These are phyloP conservation scores for Sporothrix protearum DNA, from an alignment of 2,329 filamentous ascomycete genomes.

Conservation along the genomic window DNA sequence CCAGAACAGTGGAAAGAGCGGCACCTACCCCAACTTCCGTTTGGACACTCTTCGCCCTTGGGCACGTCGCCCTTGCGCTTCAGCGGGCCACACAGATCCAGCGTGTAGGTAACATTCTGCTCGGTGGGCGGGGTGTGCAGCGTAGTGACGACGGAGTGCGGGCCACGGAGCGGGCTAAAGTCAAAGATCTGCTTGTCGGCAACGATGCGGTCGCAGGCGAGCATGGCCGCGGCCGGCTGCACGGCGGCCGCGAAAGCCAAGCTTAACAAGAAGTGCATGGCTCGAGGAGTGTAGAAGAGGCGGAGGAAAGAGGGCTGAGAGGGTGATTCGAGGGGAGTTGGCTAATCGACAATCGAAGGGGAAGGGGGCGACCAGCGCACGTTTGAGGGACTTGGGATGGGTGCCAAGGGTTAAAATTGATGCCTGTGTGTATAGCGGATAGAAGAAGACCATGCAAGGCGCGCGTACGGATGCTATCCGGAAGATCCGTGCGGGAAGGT, in stretches of 20 bases:
- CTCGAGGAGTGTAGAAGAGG: background rate
- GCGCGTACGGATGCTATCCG: background rate
- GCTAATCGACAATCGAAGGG: background rate
- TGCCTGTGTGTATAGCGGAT: background rate
- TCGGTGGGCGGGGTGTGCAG: conserved; percentile 51
- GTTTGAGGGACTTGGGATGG: background rate
- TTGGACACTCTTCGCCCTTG: conserved; percentile 61
- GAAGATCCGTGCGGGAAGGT: background rate
- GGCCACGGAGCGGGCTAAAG: conserved; percentile 60
- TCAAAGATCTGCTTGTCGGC: conserved; percentile 61
- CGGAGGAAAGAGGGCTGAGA: no score
- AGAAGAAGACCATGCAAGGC: background rate
- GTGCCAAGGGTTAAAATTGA: background rate
- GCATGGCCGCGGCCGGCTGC: conserved; percentile 40
- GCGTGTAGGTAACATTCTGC: conserved; percentile 74
- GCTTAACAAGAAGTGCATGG: conserved; percentile 18
- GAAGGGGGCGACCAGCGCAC: background rate
- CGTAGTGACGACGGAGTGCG: conserved; percentile 63
- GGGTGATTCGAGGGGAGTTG: background rate
- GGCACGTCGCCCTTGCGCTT: conserved; percentile 56
- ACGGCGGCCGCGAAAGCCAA: conserved; percentile 23
- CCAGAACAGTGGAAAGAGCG: background rate
- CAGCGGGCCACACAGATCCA: conserved; percentile 71
- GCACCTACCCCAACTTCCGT: conserved; percentile 63
- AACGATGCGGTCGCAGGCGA: conserved; percentile 61